Percentiles rank a stretch among this genome's conserved stretches.
Evolutionary conservation across 306 rosid species (phyloP).

Genomic region (Dryas alaskensis): DNA sequence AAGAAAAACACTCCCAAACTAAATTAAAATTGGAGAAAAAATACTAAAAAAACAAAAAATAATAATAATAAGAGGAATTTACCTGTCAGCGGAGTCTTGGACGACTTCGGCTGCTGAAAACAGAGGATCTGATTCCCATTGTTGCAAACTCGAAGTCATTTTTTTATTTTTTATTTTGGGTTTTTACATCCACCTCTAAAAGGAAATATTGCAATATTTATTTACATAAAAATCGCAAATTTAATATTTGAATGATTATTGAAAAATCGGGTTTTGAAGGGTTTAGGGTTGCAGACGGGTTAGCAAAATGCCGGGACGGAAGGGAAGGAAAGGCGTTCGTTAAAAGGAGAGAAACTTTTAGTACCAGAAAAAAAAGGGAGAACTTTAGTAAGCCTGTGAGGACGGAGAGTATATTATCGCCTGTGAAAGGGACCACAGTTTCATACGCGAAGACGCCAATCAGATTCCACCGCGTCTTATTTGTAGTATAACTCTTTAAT

Average conservation of each 20-base stretch:
- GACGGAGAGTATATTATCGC: not conserved
- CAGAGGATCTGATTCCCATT: slow-evolving; percentile 47
- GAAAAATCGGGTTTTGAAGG: not conserved
- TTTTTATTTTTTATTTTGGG: not conserved
- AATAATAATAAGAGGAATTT: not conserved
- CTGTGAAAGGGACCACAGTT: not conserved
- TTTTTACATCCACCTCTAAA: not conserved
- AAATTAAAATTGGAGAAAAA: not conserved
- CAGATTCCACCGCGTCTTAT: not conserved
- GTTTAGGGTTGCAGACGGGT: slow-evolving; percentile 9
- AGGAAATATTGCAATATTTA: not conserved
- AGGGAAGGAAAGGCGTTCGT: not conserved
- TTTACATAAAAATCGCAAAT: not conserved
- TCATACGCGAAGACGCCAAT: not conserved
- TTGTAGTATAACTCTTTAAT: too few relatives aligned
- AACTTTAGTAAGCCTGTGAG: not conserved
- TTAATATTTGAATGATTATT: not conserved
- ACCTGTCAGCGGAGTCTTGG: slow-evolving; percentile 46
- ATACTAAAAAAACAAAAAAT: not conserved
- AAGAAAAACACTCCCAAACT: not conserved
- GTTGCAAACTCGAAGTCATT: slow-evolving; percentile 40
- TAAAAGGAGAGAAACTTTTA: not conserved
- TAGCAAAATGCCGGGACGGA: not conserved
- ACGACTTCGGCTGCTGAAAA: slow-evolving; percentile 42
- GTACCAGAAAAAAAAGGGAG: not conserved